phyloP scores from a whole-genome alignment of 2,329 filamentous ascomycete genomes.

The Fusarium phyllophilum region DNA sequence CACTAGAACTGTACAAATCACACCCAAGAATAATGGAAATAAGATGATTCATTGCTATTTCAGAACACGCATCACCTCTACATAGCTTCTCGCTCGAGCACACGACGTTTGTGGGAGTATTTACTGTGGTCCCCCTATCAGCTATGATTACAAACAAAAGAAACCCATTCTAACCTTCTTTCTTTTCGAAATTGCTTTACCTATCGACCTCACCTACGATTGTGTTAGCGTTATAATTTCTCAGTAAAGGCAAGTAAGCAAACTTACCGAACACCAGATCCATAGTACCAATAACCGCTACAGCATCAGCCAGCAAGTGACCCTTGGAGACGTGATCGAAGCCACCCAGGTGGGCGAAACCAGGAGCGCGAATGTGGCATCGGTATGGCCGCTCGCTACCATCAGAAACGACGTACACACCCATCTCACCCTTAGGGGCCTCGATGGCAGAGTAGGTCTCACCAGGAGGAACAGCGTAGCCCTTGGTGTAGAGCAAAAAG shows the following conservation, averaged over 20 bases:
- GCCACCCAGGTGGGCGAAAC: slow-evolving; percentile 92
- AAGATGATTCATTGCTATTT: slow-evolving; percentile 42
- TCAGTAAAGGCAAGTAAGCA: not conserved
- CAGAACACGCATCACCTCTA: slow-evolving; percentile 38
- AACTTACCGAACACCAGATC: slow-evolving; percentile 86
- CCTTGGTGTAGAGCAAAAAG: slow-evolving; percentile 98
- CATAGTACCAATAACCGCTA: slow-evolving; percentile 93
- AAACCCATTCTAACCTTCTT: slow-evolving; percentile 48
- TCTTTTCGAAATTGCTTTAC: slow-evolving; percentile 52
- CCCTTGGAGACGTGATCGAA: slow-evolving; percentile 95
- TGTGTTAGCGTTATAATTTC: slow-evolving; percentile 50
- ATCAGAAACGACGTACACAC: slow-evolving; percentile 94
- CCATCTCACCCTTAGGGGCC: slow-evolving; percentile 99
- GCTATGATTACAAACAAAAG: slow-evolving; percentile 56
- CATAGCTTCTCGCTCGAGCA: slow-evolving; percentile 43
- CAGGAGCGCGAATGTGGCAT: slow-evolving; percentile 96
- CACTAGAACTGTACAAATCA: slow-evolving; percentile 27
- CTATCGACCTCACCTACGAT: slow-evolving; percentile 69
- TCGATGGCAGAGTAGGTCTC: slow-evolving; percentile 99
- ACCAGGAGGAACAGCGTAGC: slow-evolving; percentile 94
- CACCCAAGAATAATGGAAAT: slow-evolving; percentile 17
- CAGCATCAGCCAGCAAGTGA: slow-evolving; percentile 93
- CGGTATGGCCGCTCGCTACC: slow-evolving; percentile 96
- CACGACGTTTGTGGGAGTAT: slow-evolving; percentile 50
- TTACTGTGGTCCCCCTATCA: slow-evolving; percentile 51